A percentile compares a stretch with the other conserved stretches of the same genome.
These are phyloP conservation scores for Penicillium mononematosum DNA, from an alignment of 495 filamentous ascomycete species.

Conservation along the genomic window DNA sequence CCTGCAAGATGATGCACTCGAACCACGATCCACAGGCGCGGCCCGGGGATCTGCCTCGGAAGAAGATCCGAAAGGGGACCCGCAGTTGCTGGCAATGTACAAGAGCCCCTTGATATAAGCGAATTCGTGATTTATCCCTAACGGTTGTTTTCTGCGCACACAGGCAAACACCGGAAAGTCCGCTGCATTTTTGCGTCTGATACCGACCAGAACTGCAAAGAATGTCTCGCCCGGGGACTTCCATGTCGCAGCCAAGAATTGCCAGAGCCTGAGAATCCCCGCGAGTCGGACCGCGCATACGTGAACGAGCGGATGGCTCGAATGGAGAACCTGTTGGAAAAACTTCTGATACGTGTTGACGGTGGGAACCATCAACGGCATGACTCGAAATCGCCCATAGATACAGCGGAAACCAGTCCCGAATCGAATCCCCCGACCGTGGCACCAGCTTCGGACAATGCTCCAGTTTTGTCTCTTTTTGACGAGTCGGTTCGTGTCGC, in stretches of 20 bases:
- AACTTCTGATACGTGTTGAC: conserved; percentile 8
- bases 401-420: neutral
- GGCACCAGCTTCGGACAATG: conserved; percentile 15
- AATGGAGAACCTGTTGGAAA: conserved; percentile 47
- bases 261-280: conserved; percentile 36
- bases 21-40: neutral
- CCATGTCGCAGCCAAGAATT: conserved; percentile 53
- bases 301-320: conserved; percentile 43
- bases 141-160: conserved; percentile 1
- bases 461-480: conserved; percentile 17
- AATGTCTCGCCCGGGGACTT: conserved; percentile 47
- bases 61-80: conserved; percentile 55
- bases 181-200: conserved; percentile 17
- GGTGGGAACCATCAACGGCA: neutral
- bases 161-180: conserved; percentile 25
- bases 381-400: neutral
- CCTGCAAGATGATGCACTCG: neutral
- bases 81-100: conserved; percentile 58
- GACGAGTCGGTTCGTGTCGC: conserved; percentile 7
- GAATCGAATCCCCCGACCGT: neutral
- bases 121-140: neutral
- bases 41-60: conserved; percentile 25
- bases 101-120: conserved; percentile 12
- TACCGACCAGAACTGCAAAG: conserved; percentile 38
- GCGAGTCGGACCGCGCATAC: conserved; percentile 30